phyloP scores from a whole-genome alignment of 78 protist genomes.

The Blattamonas nauphoetae region DNA sequence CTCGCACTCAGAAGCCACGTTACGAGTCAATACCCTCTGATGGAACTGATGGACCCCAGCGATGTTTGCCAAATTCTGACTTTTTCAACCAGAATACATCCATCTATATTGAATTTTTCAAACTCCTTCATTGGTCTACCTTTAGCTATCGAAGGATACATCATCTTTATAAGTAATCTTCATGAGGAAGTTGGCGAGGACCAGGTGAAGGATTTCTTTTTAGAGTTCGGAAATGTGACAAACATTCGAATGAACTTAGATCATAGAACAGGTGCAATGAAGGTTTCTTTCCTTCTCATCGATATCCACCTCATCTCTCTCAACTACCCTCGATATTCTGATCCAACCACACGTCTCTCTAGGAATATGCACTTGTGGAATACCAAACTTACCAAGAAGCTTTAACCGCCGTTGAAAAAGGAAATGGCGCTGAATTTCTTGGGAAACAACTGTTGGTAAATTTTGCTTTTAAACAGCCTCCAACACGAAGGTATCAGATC shows the following conservation, averaged over 20 bases:
- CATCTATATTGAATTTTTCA: neutral
- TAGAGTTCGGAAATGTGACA: conserved; percentile 66
- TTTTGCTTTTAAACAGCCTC: conserved; percentile 42
- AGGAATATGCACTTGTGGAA: conserved; percentile 69
- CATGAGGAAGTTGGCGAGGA: conserved; percentile 81
- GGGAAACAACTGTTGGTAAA: conserved; percentile 31
- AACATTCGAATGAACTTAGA: conserved; percentile 73
- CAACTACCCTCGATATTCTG: neutral
- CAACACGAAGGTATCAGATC: too few species aligned
- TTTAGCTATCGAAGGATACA: conserved; percentile 79
- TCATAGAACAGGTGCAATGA: conserved; percentile 74
- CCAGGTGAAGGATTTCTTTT: conserved; percentile 57
- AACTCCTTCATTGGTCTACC: neutral
- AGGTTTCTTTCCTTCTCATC: conserved; percentile 9
- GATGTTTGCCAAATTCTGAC: neutral
- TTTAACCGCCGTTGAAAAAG: conserved; percentile 44
- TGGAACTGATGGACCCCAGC: neutral
- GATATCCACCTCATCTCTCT: neutral
- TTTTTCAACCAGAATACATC: neutral
- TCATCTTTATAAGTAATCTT: conserved; percentile 55
- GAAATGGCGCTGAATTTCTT: conserved; percentile 40
- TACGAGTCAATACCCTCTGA: neutral
- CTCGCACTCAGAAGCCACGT: too few species aligned
- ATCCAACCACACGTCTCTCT: neutral
- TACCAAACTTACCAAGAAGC: conserved; percentile 50